Evolutionary conservation across 495 filamentous ascomycete genomes (phyloP).

Genomic region (Rusavskia elegans): DNA sequence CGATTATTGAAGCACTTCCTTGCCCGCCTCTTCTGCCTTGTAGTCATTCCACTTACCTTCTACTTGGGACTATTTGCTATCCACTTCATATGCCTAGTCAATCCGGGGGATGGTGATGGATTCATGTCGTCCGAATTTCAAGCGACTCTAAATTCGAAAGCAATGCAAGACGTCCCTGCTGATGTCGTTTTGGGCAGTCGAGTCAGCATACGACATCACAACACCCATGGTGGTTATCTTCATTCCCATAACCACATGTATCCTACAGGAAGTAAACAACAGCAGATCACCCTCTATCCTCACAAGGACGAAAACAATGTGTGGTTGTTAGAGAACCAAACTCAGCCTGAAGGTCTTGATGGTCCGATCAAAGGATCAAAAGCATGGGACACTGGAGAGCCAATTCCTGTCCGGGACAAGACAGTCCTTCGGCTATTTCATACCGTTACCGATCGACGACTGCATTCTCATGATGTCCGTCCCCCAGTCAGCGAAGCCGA

Average conservation of each 20-base stretch:
- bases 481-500: conserved; percentile 94
- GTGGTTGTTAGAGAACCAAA: conserved; percentile 88
- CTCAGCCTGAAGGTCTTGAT: conserved; percentile 65
- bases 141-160: conserved; percentile 88
- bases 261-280: conserved; percentile 90
- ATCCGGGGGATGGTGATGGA: conserved; percentile 92
- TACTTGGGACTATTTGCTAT: conserved; percentile 94
- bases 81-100: conserved; percentile 82
- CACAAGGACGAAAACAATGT: conserved; percentile 99
- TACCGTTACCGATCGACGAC: conserved; percentile 59
- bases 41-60: conserved; percentile 75
- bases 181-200: conserved; percentile 83
- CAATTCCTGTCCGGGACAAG: conserved; percentile 63
- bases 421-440: conserved; percentile 72
- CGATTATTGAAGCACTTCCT: conserved; percentile 91
- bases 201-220: conserved; percentile 75
- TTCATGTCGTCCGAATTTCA: conserved; percentile 99
- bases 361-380: conserved; percentile 62
- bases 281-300: conserved; percentile 94
- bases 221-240: conserved; percentile 94
- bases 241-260: conserved; percentile 98
- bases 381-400: conserved; percentile 66
- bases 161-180: conserved; percentile 85
- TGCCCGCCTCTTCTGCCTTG: conserved; percentile 79
- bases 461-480: conserved; percentile 96